Conservation (phyloP, 176 grass and related monocot species). For the Eremochloa ophiuroides region DNA sequence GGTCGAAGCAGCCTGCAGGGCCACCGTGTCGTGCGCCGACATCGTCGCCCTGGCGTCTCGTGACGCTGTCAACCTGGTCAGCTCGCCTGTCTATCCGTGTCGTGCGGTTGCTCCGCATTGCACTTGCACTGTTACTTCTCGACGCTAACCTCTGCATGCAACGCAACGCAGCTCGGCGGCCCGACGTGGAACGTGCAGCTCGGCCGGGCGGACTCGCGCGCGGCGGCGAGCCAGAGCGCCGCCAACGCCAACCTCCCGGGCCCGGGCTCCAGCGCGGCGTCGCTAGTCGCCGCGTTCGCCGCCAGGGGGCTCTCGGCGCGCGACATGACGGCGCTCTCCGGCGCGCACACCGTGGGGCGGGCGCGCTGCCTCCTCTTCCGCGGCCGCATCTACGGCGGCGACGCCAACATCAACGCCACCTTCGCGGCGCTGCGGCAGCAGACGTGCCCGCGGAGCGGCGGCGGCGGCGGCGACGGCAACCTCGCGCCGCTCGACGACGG, state of each 20-base stretch:
- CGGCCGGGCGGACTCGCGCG: slow-evolving; percentile 44
- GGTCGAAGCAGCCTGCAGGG: slow-evolving; percentile 42
- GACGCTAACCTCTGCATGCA: background rate
- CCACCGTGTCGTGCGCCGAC: slow-evolving; percentile 60
- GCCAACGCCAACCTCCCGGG: slow-evolving; percentile 58
- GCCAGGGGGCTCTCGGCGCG: slow-evolving; percentile 45
- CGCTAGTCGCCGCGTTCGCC: slow-evolving; percentile 41
- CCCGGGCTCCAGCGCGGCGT: slow-evolving; percentile 24
- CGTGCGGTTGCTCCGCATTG: no score
- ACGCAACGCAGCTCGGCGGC: slow-evolving; percentile 29
- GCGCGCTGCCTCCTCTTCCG: slow-evolving; percentile 59
- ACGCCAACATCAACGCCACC: slow-evolving; percentile 56
- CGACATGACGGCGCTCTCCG: slow-evolving; percentile 73
- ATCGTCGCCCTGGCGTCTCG: slow-evolving; percentile 62
- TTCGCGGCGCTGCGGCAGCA: slow-evolving; percentile 37
- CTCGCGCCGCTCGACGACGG: slow-evolving; percentile 48
- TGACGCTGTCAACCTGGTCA: slow-evolving; percentile 63
- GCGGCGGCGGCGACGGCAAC: slow-evolving; percentile 31
- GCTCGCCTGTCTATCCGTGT: no score
- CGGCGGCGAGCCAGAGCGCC: slow-evolving; percentile 47
- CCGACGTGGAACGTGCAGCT: slow-evolving; percentile 44
- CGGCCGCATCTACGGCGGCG: slow-evolving; percentile 42
- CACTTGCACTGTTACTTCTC: no score
- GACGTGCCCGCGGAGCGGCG: slow-evolving; percentile 41
- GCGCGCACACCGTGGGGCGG: slow-evolving; percentile 66